Evolutionary conservation across 2,329 filamentous ascomycete species (phyloP), one percentile per base, ranked within the genome.

Genomic region (Nectriaceae sp.): DNA sequence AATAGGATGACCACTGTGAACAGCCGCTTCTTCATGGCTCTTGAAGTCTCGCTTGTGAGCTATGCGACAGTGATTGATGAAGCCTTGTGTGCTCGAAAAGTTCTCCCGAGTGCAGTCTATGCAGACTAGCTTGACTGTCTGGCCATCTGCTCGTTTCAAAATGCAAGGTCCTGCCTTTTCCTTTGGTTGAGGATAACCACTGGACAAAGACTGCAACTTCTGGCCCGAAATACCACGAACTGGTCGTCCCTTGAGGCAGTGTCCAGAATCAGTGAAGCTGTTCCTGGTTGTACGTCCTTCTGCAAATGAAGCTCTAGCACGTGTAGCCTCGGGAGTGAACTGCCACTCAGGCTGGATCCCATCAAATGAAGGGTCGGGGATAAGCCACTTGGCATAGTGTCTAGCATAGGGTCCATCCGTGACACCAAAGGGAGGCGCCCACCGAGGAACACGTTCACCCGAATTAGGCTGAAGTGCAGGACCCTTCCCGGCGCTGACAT

Each of bases 11-110:
- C 94, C 94, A 60, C 90, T 95, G 50, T 89, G 88, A 47, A 92
- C 80, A 26, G 93, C 94, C 53, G 94, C 94, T 63, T 92, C 90
- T 68, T 97, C 93, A 64, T 99, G 94, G 61, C 90, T 97, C 72
- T 96, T 93, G 76, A 92, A 97, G 55, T 95, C 91, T 50, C 90
- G 82, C 66, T 88, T 89, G 72, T 99, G 94, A 21, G 92, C 91
- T 61, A 99, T 97, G 48, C 94, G 90, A 67, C 93, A 97, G 67
- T 99, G 94, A 65, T 99, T 99, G 74, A 99, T 94, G 72, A 97
- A 97, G n/a, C 94, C 94, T 70, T 97, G 94, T 0, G 92, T 95
- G 73, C 92, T 97, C 47, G 88, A 92, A 65, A 97, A 97, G 68
- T 97, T 90, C 67, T 90, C 89, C 55, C 93, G 82, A 42, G 90